These are phyloP conservation scores for Eremothecium sinecaudum DNA, from an alignment of 1,139 yeast species.

Conservation along the genomic window DNA sequence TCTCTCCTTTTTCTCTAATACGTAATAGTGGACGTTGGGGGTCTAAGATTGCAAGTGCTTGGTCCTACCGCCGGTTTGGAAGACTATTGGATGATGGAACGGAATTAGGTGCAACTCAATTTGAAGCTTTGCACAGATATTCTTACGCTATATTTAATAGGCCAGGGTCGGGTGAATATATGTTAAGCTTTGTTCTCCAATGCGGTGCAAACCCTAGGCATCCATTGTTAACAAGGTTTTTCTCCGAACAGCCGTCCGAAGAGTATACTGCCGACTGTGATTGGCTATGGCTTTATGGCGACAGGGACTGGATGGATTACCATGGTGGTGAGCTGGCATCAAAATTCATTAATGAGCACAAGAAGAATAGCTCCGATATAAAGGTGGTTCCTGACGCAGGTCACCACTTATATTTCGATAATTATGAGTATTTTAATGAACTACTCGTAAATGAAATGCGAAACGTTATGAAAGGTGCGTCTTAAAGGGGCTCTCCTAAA, in stretches of 20 bases:
- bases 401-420: constrained; percentile 62
- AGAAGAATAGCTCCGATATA: constrained; percentile 31
- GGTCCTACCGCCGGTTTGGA: constrained; percentile 62
- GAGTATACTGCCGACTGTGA: constrained; percentile 35
- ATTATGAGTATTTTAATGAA: constrained; percentile 42
- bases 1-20: constrained; percentile 61
- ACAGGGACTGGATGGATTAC: constrained; percentile 69
- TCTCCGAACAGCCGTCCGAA: constrained; percentile 21
- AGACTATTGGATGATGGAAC: constrained; percentile 35
- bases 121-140: constrained; percentile 47
- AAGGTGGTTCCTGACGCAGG: constrained; percentile 47
- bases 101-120: constrained; percentile 33
- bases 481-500: too few species aligned
- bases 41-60: constrained; percentile 63
- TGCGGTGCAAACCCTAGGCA: constrained; percentile 69
- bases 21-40: constrained; percentile 59
- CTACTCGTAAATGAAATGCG: constrained; percentile 41
- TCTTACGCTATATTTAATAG: constrained; percentile 63
- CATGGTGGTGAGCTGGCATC: constrained; percentile 40
- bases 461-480: constrained; percentile 11
- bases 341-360: constrained; percentile 28
- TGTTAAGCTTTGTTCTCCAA: constrained; percentile 55
- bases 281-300: constrained; percentile 62
- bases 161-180: constrained; percentile 68
- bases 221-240: constrained; percentile 48